Conservation (phyloP, 441 rosid genomes). For the Jatropha multifida region DNA sequence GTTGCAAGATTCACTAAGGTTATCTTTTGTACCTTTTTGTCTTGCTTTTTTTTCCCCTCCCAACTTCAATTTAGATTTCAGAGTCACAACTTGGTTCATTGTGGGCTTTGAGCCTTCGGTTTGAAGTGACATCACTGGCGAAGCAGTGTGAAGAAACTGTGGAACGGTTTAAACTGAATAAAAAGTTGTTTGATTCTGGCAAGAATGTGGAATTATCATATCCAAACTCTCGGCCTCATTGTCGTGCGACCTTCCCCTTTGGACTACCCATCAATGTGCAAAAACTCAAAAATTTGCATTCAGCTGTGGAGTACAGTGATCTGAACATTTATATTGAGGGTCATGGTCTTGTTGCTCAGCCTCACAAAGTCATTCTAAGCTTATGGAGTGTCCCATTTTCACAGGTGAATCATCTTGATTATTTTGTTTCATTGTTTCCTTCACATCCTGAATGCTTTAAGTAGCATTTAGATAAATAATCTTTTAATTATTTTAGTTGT, state of each 20-base stretch:
- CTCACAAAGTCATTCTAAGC: constrained; percentile 80
- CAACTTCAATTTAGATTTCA: constrained; percentile 50
- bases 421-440: constrained; percentile 6
- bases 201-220: constrained; percentile 61
- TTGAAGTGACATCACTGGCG: constrained; percentile 70
- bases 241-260: constrained; percentile 53
- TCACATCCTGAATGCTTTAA: constrained; percentile 11
- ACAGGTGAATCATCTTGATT: constrained; percentile 56
- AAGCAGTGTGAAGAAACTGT: constrained; percentile 79
- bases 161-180: constrained; percentile 51
- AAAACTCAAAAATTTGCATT: constrained; percentile 53
- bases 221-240: constrained; percentile 50
- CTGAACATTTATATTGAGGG: constrained; percentile 55
- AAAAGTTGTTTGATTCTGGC: constrained; percentile 49
- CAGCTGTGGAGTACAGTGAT: constrained; percentile 61
- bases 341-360: constrained; percentile 56
- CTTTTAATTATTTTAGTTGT: neutral
- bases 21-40: constrained; percentile 7
- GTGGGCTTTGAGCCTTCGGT: constrained; percentile 56
- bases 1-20: neutral
- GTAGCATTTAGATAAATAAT: neutral
- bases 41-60: constrained; percentile 10
- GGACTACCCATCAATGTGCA: constrained; percentile 66
- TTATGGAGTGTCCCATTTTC: constrained; percentile 91
- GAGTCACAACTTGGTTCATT: constrained; percentile 67